phyloP scores from a whole-genome alignment of 805 yeast genomes.

The Isabelozyma heimii region DNA sequence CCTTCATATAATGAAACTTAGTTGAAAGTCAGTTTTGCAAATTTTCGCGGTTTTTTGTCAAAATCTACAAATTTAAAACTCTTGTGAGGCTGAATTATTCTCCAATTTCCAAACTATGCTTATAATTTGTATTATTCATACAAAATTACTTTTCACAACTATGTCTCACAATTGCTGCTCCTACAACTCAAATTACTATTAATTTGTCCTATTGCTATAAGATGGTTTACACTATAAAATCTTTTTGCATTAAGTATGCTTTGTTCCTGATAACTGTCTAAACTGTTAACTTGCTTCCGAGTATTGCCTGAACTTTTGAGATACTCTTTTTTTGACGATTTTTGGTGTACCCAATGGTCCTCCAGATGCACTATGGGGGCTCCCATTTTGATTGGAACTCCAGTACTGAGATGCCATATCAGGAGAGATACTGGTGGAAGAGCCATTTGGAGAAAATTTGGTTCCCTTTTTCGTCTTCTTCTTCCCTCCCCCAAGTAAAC shows the following conservation, averaged over 20 bases:
- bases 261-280: too few species aligned
- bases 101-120: too few species aligned
- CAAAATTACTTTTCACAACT: too few species aligned
- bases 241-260: too few species aligned
- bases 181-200: too few species aligned
- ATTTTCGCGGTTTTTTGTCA: too few species aligned
- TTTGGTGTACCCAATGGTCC: conserved; percentile 7
- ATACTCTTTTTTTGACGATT: conserved; percentile 13
- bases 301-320: conserved; percentile 18
- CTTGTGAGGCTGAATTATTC: too few species aligned
- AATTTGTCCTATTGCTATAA: not conserved
- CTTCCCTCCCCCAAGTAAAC: conserved; percentile 22
- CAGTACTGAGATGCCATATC: conserved; percentile 10
- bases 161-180: too few species aligned
- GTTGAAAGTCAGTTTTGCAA: too few species aligned
- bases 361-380: not conserved
- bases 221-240: not conserved
- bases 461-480: conserved; percentile 16
- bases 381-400: conserved; percentile 2
- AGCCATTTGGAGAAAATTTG: conserved; percentile 11
- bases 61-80: too few species aligned
- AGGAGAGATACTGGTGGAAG: conserved; percentile 11
- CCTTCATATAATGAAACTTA: too few species aligned
- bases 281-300: not conserved
- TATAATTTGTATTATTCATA: too few species aligned